Evolutionary conservation across 2,329 filamentous ascomycete genomes (phyloP).

Genomic region (Chalaropsis ovoidea): DNA sequence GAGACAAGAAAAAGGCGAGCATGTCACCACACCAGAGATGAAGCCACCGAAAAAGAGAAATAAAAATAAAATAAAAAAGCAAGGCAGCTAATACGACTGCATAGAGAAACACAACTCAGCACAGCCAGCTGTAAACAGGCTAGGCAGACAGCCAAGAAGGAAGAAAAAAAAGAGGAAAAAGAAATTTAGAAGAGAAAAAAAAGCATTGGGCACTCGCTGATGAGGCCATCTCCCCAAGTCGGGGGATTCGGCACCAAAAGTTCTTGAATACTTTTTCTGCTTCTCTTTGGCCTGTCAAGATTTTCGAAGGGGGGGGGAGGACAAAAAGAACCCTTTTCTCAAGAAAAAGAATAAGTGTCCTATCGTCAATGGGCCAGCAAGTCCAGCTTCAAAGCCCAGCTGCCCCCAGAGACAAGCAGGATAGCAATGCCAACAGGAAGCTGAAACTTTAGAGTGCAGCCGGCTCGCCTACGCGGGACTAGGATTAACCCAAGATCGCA

Average conservation of each 20-base stretch:
- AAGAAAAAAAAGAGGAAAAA: not conserved
- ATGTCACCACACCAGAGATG: not conserved
- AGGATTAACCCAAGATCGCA: not conserved
- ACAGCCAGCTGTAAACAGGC: not conserved
- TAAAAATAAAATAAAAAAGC: constrained; percentile 9
- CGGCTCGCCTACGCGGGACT: constrained; percentile 8
- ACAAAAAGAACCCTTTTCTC: not conserved
- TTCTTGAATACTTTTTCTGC: constrained; percentile 6
- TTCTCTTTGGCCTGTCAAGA: not conserved
- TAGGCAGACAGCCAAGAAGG: not conserved
- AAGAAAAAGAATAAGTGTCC: not conserved
- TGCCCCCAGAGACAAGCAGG: not conserved
- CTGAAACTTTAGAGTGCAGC: constrained; percentile 6
- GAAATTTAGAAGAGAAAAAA: not conserved
- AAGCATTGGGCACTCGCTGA: constrained; percentile 12
- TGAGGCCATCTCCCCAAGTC: constrained; percentile 10
- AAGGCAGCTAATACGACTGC: not conserved
- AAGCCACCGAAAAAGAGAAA: not conserved
- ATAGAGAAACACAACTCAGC: not conserved
- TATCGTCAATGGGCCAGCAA: not conserved
- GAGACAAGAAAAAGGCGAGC: not conserved
- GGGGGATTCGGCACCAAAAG: constrained; percentile 8
- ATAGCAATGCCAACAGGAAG: not conserved
- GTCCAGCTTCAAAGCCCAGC: not conserved
- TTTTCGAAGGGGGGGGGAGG: not conserved